Conservation (phyloP, 1,139 yeast species). For the Taphrina confusa region DNA sequence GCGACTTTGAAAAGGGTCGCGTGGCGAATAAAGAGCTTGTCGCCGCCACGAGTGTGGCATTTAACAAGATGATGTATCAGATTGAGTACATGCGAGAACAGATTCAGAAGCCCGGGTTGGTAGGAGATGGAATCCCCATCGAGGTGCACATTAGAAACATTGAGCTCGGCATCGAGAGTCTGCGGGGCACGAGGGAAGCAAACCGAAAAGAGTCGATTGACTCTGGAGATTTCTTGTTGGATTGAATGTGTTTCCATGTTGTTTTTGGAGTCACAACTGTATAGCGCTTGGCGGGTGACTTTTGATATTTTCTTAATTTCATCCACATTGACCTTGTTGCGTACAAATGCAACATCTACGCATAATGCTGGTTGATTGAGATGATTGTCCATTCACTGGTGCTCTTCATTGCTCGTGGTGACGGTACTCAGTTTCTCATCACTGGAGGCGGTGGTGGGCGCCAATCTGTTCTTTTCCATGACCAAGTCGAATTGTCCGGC, state of each 20-base stretch:
- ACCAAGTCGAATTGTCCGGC: conserved; percentile 45
- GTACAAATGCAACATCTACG: too few species aligned
- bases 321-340: too few species aligned
- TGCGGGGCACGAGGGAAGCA: conserved; percentile 9
- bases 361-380: too few species aligned
- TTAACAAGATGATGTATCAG: conserved; percentile 30
- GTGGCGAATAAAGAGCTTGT: conserved; percentile 19
- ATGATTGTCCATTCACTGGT: conserved; percentile 5
- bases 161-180: conserved; percentile 27
- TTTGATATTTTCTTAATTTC: too few species aligned
- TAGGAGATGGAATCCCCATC: conserved; percentile 22
- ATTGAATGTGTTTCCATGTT: background rate
- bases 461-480: conserved; percentile 7
- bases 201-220: conserved; percentile 6
- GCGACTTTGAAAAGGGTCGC: conserved; percentile 16
- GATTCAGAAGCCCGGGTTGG: conserved; percentile 21
- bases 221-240: background rate
- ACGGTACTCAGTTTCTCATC: conserved; percentile 18
- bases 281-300: too few species aligned
- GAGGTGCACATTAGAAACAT: conserved; percentile 26
- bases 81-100: conserved; percentile 23
- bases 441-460: background rate
- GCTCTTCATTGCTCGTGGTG: conserved; percentile 19
- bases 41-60: conserved; percentile 28
- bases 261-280: background rate